Evolutionary conservation across 192 early-diverging fungal species (phyloP).

Genomic region (Phlyctochytrium bullatum): DNA sequence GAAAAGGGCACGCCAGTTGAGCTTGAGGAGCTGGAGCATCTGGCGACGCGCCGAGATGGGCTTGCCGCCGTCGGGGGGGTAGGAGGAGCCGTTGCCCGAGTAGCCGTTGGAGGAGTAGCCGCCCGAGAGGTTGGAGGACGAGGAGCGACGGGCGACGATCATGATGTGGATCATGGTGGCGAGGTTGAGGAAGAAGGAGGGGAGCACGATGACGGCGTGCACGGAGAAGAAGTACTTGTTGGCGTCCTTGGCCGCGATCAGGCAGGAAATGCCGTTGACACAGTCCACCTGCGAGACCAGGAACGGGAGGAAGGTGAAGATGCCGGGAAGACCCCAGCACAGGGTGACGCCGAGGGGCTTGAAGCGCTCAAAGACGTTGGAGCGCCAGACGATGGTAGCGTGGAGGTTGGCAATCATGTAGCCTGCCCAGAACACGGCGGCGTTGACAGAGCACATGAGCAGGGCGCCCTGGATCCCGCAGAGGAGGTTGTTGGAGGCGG

Average conservation of each 20-base stretch:
- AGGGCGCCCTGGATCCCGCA: constrained; percentile 21
- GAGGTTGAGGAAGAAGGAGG: constrained; percentile 19
- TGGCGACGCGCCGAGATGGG: constrained; percentile 9
- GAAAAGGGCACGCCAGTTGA: constrained; percentile 29
- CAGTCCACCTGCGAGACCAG: constrained; percentile 12
- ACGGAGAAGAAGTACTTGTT: constrained; percentile 15
- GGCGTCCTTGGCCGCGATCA: constrained; percentile 5
- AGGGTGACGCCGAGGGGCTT: constrained; percentile 23
- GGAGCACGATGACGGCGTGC: constrained; percentile 21
- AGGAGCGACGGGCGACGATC: constrained; percentile 1
- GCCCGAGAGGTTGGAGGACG: neutral
- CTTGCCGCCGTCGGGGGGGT: neutral
- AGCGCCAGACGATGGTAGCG: constrained; percentile 28
- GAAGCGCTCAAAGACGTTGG: constrained; percentile 21
- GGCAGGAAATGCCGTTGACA: constrained; percentile 16
- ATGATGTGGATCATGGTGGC: constrained; percentile 27
- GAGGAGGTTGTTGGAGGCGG: constrained; percentile 25
- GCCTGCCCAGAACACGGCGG: constrained; percentile 20
- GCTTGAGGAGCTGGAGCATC: constrained; percentile 17
- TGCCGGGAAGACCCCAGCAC: constrained; percentile 27
- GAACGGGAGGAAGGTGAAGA: constrained; percentile 16
- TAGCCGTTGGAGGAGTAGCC: constrained; percentile 4
- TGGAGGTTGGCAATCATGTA: constrained; percentile 36
- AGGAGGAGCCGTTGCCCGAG: neutral
- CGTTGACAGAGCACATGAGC: constrained; percentile 23